Conservation (phyloP, 1,284 basidiomycete genomes). For the Moesziomyces sp. region DNA sequence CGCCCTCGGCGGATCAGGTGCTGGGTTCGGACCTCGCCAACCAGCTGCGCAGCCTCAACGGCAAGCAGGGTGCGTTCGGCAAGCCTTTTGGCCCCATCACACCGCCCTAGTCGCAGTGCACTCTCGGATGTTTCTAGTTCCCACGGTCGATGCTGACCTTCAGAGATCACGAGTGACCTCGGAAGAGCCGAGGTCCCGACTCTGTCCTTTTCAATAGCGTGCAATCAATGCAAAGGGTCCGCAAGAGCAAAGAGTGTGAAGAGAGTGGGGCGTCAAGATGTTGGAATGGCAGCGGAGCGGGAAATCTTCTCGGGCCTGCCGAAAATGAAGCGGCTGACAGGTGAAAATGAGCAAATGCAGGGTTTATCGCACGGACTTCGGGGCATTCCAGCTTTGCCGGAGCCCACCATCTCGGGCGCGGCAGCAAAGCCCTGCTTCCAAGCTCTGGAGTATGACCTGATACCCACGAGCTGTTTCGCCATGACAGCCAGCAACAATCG, state of each 20-base stretch:
- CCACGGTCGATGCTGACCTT: too few species aligned
- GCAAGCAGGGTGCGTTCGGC: conserved; percentile 17
- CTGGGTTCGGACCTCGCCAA: conserved; percentile 27
- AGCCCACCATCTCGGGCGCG: background rate
- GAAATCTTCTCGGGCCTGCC: background rate
- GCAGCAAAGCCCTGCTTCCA: background rate
- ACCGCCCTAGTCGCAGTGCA: background rate
- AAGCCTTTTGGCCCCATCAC: conserved; percentile 11
- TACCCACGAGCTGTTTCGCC: too few species aligned
- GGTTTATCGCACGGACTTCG: background rate
- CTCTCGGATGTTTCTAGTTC: too few species aligned
- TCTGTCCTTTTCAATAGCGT: too few species aligned
- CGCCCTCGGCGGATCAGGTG: conserved; percentile 19
- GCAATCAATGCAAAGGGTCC: too few species aligned
- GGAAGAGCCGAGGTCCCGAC: too few species aligned
- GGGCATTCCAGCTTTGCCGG: background rate
- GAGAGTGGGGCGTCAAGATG: too few species aligned
- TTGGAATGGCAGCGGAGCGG: too few species aligned
- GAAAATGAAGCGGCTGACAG: background rate
- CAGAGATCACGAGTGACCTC: too few species aligned
- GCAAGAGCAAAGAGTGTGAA: too few species aligned
- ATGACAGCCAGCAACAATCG: background rate
- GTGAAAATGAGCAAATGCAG: background rate
- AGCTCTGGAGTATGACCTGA: background rate
- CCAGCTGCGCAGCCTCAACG: conserved; percentile 16